Evolutionary conservation across 169 alveolate genomes (phyloP).

Genomic region (Cryptosporidium meleagridis): DNA sequence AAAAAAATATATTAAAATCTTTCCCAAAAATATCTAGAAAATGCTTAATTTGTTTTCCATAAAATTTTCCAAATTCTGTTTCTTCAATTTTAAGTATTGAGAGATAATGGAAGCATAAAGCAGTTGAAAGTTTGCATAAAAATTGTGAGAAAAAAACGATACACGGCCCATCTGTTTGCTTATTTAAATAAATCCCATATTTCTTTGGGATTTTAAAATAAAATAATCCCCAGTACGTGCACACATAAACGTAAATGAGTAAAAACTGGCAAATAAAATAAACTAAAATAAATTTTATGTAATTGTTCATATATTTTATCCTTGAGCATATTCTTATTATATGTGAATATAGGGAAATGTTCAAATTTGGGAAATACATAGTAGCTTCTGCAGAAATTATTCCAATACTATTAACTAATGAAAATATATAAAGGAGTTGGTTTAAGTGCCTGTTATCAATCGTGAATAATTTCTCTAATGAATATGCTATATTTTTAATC

Average conservation of each 20-base stretch:
- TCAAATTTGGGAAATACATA: slow-evolving; percentile 26
- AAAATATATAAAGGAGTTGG: background rate
- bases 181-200: slow-evolving; percentile 55
- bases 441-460: background rate
- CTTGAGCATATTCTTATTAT: background rate
- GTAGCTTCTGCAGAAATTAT: slow-evolving; percentile 52
- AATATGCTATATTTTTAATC: background rate
- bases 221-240: slow-evolving; percentile 29
- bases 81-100: slow-evolving; percentile 16
- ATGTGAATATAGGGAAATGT: slow-evolving; percentile 32
- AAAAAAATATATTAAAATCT: slow-evolving; percentile 12
- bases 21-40: slow-evolving; percentile 37
- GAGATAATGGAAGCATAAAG: slow-evolving; percentile 53
- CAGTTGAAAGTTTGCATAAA: slow-evolving; percentile 15
- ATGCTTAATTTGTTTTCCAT: slow-evolving; percentile 21
- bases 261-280: slow-evolving; percentile 6
- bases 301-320: background rate
- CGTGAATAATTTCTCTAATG: background rate
- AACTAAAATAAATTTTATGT: background rate
- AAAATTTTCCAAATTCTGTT: slow-evolving; percentile 26
- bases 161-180: slow-evolving; percentile 41
- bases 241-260: slow-evolving; percentile 21
- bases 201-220: slow-evolving; percentile 47
- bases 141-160: slow-evolving; percentile 39
- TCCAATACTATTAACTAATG: slow-evolving; percentile 14